Conservation (phyloP, 495 filamentous ascomycete species). For the Viridothelium virens region DNA sequence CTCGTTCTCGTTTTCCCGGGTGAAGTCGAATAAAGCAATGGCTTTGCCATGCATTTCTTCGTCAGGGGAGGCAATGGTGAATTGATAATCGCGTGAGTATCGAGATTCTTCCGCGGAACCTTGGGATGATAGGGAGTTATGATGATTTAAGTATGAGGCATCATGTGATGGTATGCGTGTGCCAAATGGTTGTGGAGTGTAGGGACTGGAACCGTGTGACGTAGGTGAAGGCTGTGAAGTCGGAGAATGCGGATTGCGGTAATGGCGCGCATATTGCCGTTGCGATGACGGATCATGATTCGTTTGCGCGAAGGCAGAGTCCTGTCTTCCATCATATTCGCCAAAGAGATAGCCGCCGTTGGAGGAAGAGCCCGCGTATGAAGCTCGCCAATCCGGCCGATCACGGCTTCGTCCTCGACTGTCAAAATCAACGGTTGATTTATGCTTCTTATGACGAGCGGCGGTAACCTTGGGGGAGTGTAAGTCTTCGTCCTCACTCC, state of each 20-base stretch:
- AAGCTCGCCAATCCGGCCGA: conserved; percentile 36
- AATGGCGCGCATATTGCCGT: background rate
- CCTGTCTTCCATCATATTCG: conserved; percentile 3
- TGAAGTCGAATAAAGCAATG: conserved; percentile 91
- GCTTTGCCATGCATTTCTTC: conserved; percentile 98
- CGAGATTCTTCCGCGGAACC: conserved; percentile 61
- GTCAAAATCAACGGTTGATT: conserved; percentile 53
- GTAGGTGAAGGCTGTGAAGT: background rate
- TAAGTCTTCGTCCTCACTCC: conserved; percentile 92
- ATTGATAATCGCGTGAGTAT: conserved; percentile 84
- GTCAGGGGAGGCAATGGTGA: conserved; percentile 89
- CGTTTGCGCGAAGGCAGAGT: background rate
- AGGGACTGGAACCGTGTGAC: conserved; percentile 5
- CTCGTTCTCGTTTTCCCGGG: conserved; percentile 92
- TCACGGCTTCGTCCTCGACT: conserved; percentile 39
- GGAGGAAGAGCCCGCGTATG: conserved; percentile 35
- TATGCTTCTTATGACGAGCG: conserved; percentile 74
- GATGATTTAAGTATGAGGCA: conserved; percentile 10
- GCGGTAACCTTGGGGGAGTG: conserved; percentile 78
- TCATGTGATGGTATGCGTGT: background rate
- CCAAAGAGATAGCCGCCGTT: conserved; percentile 7
- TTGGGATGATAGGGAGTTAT: conserved; percentile 30
- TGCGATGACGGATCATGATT: background rate
- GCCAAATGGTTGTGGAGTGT: conserved; percentile 5
- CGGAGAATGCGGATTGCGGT: background rate